Evolutionary conservation across 2,329 filamentous ascomycete genomes (phyloP), one percentile per base, ranked within the genome.

Genomic region (Magnaporthiopsis poae): DNA sequence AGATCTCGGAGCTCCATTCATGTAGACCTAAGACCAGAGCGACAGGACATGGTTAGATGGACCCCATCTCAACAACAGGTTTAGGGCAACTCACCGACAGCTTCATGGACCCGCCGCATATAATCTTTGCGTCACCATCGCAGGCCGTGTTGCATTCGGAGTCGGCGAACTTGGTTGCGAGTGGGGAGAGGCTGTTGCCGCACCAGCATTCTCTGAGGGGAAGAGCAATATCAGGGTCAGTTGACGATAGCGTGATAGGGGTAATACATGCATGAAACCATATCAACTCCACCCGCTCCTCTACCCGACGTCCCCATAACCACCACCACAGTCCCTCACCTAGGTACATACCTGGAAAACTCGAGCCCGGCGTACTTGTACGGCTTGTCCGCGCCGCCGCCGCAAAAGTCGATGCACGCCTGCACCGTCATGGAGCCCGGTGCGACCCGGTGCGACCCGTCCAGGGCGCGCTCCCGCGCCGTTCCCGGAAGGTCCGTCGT

Each of bases 131-230:
- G 71, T 85, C 81, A 1, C 84, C 86, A 62, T 82, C 79, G 69
- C 86, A 88, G 0, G 82, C 74, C 39, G 81, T 77, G 67, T 81
- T 74, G 74, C 86, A 88, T 2, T 75, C 75, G 25, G 69, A 70
- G 29, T 86, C 84, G 36, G 77, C 71, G 12, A 86, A 73, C 68
- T 79, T 78, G 12, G 71, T 73, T 21, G 82, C 79, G 31, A 85
- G 77, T 11, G 75, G 73, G 11, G 79, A 80, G n/a, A 88, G 71
- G 62, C 76, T 76, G 25, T 80, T 76, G 29, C 82, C 79, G 73
- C 86, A 88, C 80, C 84, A 88, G 78, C 85, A 88, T 76, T 87
- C 84, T 66, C 83, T 84, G 36, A 27, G 36, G 12, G 33, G 8
- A 36, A 46, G 25, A 27, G 5, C 13, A 25, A 60, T 15, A 27